phyloP scores from a whole-genome alignment of 371 early-diverging fungal genomes.

The Actinomortierella ambigua region DNA sequence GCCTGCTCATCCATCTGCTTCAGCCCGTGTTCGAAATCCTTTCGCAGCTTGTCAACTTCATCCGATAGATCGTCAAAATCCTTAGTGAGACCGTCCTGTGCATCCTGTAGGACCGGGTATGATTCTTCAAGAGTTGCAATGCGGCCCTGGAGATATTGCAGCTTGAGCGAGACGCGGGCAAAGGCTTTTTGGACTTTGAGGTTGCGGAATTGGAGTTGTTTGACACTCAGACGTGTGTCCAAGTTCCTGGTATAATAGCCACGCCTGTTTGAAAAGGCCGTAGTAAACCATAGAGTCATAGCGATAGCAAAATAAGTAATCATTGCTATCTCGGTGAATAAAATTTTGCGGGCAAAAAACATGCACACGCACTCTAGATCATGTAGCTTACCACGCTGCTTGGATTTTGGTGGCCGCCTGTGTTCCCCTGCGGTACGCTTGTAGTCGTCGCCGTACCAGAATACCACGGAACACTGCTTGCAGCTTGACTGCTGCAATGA shows the following conservation, averaged over 20 bases:
- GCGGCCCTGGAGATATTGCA: constrained; percentile 40
- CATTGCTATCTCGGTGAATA: too few relatives aligned
- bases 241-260: constrained; percentile 35
- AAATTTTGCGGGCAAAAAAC: too few relatives aligned
- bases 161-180: constrained; percentile 32
- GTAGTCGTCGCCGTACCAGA: constrained; percentile 22
- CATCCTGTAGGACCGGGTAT: constrained; percentile 27
- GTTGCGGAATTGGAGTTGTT: constrained; percentile 39
- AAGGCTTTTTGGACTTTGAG: constrained; percentile 44
- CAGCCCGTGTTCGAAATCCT: constrained; percentile 36
- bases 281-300: too few relatives aligned
- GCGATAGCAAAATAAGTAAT: too few relatives aligned
- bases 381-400: constrained; percentile 25
- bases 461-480: constrained; percentile 35
- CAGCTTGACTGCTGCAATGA: constrained; percentile 28
- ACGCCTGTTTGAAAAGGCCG: constrained; percentile 14
- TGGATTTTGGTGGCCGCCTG: constrained; percentile 36
- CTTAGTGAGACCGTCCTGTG: constrained; percentile 32
- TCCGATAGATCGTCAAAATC: constrained; percentile 43
- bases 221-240: constrained; percentile 37
- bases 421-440: constrained; percentile 25
- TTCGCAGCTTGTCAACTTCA: constrained; percentile 26
- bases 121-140: constrained; percentile 35
- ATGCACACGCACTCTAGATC: too few relatives aligned
- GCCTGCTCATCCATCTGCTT: constrained; percentile 43